These are phyloP conservation scores for Ehretia macrophylla DNA, from an alignment of 257 asterid species.

Conservation along the genomic window DNA sequence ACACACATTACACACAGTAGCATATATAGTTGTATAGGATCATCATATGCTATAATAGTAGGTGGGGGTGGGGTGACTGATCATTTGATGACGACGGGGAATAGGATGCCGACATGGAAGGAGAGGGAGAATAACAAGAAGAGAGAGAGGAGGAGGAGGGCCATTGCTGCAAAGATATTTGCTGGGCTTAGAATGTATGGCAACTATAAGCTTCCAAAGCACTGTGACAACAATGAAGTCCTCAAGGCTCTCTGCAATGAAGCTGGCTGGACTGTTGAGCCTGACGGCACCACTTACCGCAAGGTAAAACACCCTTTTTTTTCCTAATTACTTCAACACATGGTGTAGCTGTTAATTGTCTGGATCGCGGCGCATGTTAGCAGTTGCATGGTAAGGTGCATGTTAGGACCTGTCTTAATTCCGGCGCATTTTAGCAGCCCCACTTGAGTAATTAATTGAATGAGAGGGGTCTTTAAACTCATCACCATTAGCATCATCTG, in stretches of 20 bases:
- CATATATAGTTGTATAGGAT: background rate
- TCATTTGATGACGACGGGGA: conserved; percentile 37
- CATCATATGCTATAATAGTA: background rate
- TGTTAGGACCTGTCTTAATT: background rate
- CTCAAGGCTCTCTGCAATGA: conserved; percentile 71
- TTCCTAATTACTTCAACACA: background rate
- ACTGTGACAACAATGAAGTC: conserved; percentile 73
- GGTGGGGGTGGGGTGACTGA: background rate
- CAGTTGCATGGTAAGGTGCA: background rate
- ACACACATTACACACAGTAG: background rate
- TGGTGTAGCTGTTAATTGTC: no score
- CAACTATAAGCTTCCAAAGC: conserved; percentile 59
- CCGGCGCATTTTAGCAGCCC: conserved; percentile 4
- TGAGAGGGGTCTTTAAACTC: no score
- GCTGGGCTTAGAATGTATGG: conserved; percentile 68
- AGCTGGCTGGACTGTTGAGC: conserved; percentile 73
- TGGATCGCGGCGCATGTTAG: conserved; percentile 17
- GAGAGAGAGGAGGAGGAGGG: conserved; percentile 69
- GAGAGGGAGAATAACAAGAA: conserved; percentile 80
- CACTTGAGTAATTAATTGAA: no score
- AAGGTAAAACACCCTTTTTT: conserved; percentile 28
- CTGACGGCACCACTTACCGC: conserved; percentile 73
- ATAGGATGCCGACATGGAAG: conserved; percentile 71
- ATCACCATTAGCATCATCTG: no score
- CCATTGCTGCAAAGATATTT: conserved; percentile 65